A percentile compares a stretch with the other conserved stretches of the same genome.
Evolutionary conservation across 345 rosid species (phyloP).

Genomic region (Populus deltoides): DNA sequence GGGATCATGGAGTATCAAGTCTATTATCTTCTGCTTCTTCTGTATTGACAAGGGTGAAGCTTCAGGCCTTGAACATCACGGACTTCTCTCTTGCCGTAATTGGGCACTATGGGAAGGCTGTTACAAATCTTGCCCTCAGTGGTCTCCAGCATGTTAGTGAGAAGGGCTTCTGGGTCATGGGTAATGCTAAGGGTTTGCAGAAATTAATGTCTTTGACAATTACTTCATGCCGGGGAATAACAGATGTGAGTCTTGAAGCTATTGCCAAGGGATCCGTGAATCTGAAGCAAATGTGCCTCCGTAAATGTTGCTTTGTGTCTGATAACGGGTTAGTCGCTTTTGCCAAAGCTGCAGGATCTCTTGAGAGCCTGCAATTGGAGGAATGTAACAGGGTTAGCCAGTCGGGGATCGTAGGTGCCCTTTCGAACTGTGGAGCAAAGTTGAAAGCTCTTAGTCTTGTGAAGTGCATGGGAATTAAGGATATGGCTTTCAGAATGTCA

Average conservation of each 20-base stretch:
- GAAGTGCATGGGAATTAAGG: conserved; percentile 69
- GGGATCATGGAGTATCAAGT: conserved; percentile 67
- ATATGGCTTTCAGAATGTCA: conserved; percentile 26
- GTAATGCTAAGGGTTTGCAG: conserved; percentile 60
- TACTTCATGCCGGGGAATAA: conserved; percentile 57
- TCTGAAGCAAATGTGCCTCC: conserved; percentile 65
- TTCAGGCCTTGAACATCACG: conserved; percentile 65
- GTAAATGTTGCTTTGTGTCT: conserved; percentile 57
- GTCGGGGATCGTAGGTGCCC: conserved; percentile 44
- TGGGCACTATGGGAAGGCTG: conserved; percentile 62
- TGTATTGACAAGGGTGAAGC: conserved; percentile 51
- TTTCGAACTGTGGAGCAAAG: conserved; percentile 47
- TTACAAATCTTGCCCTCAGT: conserved; percentile 43
- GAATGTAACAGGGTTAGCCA: conserved; percentile 56
- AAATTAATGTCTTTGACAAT: conserved; percentile 45
- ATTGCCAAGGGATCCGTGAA: conserved; percentile 51
- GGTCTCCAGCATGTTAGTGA: conserved; percentile 57
- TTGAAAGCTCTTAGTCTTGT: conserved; percentile 51
- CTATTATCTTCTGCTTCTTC: conserved; percentile 49
- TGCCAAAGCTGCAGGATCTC: conserved; percentile 47
- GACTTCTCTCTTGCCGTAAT: conserved; percentile 74
- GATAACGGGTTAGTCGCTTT: conserved; percentile 57
- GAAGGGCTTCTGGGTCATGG: conserved; percentile 89
- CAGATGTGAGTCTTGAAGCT: conserved; percentile 64
- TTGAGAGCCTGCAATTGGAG: conserved; percentile 69